A percentile compares a stretch with the other conserved stretches of the same genome.
Conservation (phyloP, 306 rosid species). For the Pueraria montana region DNA sequence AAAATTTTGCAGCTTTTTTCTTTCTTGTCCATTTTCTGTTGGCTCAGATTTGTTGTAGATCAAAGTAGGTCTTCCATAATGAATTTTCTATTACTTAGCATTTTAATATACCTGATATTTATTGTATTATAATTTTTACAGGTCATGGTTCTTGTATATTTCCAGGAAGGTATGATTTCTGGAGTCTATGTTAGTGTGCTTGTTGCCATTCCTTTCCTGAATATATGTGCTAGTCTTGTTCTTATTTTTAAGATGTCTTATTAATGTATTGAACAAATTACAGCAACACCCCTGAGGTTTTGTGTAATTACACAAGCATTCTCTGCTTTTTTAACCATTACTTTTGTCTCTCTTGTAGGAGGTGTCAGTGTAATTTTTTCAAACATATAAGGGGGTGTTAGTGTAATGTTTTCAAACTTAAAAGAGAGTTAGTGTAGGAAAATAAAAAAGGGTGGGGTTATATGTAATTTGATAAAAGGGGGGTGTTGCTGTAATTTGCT, state of each 20-base stretch:
- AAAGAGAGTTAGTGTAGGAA: too few relatives aligned
- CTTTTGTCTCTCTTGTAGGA: too few relatives aligned
- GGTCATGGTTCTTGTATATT: conserved; percentile 83
- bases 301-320: too few relatives aligned
- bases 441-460: too few relatives aligned
- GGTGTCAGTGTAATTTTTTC: too few relatives aligned
- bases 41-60: conserved; percentile 2
- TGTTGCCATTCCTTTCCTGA: conserved; percentile 4
- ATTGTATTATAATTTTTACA: conserved; percentile 48
- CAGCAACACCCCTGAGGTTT: too few relatives aligned
- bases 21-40: conserved; percentile 22
- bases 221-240: conserved; percentile 15
- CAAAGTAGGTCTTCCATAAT: background rate
- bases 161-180: conserved; percentile 78
- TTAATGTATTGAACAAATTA: background rate
- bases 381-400: too few relatives aligned
- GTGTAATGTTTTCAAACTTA: too few relatives aligned
- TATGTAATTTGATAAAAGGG: too few relatives aligned
- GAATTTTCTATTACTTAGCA: conserved; percentile 9
- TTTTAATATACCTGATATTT: conserved; percentile 44
- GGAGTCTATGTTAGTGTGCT: background rate
- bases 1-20: background rate
- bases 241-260: conserved; percentile 10
- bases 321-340: too few relatives aligned
- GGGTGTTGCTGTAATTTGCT: too few relatives aligned